Conservation (phyloP, 495 filamentous ascomycete genomes). For the Penicillium odoratum region DNA sequence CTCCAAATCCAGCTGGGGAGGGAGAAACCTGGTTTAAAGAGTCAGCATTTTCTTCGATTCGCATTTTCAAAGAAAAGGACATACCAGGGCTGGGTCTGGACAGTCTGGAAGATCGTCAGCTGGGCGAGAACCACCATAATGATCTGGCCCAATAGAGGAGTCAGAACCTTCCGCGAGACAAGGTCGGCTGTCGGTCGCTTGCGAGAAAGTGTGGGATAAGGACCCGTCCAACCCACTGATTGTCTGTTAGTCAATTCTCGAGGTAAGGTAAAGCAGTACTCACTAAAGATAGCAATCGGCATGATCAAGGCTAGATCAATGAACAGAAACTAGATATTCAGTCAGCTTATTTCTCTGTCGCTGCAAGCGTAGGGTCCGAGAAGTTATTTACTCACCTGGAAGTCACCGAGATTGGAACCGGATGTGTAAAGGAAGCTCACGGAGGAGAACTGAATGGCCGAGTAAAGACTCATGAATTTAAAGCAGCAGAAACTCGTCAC, state of each 20-base stretch:
- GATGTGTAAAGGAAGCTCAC: slow-evolving; percentile 97
- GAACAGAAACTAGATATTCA: slow-evolving; percentile 68
- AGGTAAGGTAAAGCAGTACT: slow-evolving; percentile 26
- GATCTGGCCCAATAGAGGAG: slow-evolving; percentile 87
- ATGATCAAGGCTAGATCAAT: slow-evolving; percentile 93
- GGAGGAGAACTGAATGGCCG: slow-evolving; percentile 97
- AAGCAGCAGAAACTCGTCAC: slow-evolving; percentile 99
- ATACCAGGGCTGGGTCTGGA: slow-evolving; percentile 77
- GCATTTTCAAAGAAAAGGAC: background rate
- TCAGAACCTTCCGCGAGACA: slow-evolving; percentile 90
- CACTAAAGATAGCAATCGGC: slow-evolving; percentile 94
- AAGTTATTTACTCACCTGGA: slow-evolving; percentile 59
- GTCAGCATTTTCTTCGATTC: slow-evolving; percentile 2
- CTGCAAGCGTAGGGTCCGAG: background rate
- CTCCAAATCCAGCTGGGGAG: slow-evolving; percentile 70
- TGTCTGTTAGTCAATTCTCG: slow-evolving; percentile 3
- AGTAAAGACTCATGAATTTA: slow-evolving; percentile 99
- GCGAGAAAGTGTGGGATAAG: slow-evolving; percentile 71
- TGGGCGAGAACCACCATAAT: slow-evolving; percentile 78
- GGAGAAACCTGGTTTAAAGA: slow-evolving; percentile 63
- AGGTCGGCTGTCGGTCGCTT: slow-evolving; percentile 92
- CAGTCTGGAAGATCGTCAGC: slow-evolving; percentile 65
- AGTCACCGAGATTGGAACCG: slow-evolving; percentile 94
- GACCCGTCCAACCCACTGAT: slow-evolving; percentile 89
- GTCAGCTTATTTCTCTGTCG: background rate